A percentile compares a stretch with the other conserved stretches of the same genome.
Evolutionary conservation across 2,329 filamentous ascomycete genomes (phyloP).

Genomic region (Penicillium sclerotiorum): DNA sequence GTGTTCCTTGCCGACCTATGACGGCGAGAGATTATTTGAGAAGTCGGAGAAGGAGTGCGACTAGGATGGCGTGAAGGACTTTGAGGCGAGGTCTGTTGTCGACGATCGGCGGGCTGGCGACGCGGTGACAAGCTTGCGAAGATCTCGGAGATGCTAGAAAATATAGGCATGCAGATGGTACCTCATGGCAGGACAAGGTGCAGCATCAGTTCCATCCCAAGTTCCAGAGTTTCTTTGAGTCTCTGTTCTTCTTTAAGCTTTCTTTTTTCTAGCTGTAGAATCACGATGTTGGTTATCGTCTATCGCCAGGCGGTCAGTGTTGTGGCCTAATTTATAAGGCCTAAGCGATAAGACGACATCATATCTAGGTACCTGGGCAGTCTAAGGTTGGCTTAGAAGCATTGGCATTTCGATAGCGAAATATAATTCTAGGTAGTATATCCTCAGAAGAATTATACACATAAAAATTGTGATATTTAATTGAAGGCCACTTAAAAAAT

Average conservation of each 20-base stretch:
- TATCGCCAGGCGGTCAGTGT: conserved; percentile 21
- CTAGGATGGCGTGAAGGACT: conserved; percentile 4
- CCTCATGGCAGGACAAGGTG: conserved; percentile 11
- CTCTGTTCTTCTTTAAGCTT: background rate
- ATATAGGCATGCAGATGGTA: conserved; percentile 19
- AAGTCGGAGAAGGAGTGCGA: conserved; percentile 10
- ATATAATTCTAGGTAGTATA: too few species aligned
- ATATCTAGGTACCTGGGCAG: too few species aligned
- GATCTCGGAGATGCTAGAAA: conserved; percentile 17
- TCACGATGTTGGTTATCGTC: conserved; percentile 6
- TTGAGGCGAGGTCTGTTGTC: conserved; percentile 5
- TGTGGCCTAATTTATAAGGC: conserved; percentile 10
- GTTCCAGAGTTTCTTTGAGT: background rate
- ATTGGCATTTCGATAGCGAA: too few species aligned
- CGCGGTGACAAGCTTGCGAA: conserved; percentile 22
- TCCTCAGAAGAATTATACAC: too few species aligned
- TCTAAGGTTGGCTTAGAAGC: too few species aligned
- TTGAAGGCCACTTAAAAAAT: conserved; percentile 8
- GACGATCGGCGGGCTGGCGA: conserved; percentile 19
- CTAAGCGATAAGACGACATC: too few species aligned
- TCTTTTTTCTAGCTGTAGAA: conserved; percentile 2
- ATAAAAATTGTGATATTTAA: too few species aligned
- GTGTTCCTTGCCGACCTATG: background rate
- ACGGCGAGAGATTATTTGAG: background rate
- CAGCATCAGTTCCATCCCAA: conserved; percentile 13